These are phyloP conservation scores for Luffa aegyptiaca DNA, from an alignment of 306 rosid species.

Conservation along the genomic window DNA sequence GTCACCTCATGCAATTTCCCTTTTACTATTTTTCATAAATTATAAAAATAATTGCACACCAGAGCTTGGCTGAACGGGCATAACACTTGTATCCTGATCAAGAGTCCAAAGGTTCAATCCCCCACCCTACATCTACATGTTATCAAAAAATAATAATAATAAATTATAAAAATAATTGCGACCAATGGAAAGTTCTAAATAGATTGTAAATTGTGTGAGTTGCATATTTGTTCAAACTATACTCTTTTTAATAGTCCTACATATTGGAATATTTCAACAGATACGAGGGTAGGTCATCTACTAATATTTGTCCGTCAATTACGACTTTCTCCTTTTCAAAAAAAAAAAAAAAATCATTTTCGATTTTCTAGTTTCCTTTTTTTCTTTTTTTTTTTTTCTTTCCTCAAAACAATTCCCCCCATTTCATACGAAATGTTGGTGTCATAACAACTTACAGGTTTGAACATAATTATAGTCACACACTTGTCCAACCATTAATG, in stretches of 20 bases:
- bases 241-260: background rate
- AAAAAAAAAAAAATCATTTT: too few species aligned
- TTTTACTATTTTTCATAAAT: background rate
- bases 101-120: too few species aligned
- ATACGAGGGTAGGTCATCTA: background rate
- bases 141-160: background rate
- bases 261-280: background rate
- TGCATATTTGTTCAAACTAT: background rate
- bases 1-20: too few species aligned
- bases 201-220: background rate
- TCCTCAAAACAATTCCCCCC: background rate
- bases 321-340: background rate
- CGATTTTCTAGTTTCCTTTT: too few species aligned
- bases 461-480: background rate
- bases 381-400: background rate
- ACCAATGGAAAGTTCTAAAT: background rate
- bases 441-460: background rate
- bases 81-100: too few species aligned
- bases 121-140: too few species aligned
- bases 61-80: too few species aligned
- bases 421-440: background rate
- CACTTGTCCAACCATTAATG: too few species aligned
- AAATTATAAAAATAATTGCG: background rate
- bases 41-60: background rate
- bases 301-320: background rate